Base-by-base conservation (phyloP, 768 basidiomycete genomes). In the Mycena albidolilacea region DNA sequence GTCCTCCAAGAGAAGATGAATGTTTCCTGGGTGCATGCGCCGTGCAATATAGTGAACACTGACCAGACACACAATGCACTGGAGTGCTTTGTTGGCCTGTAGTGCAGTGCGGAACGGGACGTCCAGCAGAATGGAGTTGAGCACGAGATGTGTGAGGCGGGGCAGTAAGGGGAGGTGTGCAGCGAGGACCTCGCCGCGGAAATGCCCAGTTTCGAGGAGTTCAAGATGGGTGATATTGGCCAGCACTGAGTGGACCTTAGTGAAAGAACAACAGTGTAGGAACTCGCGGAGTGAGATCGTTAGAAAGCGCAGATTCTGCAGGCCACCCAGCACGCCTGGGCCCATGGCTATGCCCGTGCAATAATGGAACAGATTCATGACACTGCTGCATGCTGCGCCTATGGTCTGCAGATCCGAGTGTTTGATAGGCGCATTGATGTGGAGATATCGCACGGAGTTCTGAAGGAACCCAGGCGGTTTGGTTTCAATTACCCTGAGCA, bases 191-290 rank as follows among this genome's bases (percentile, higher is more conserved):
- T n/a, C 6, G 58, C 37, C 17, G 37, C 19, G n/a, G 39, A 14
- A 30, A 41, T 61, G 2, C 17, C 46, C 14, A n/a, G 41, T 3
- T 21, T 44, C 21, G 17, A 43, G 41, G 6, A 61, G 41, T 44
- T 61, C 41, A 30, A 61, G 60, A 41, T 61, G 60, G 2, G 60
- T 61, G 41, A 61, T 39, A 21, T 61, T 39, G 7, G n/a, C 38
- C 5, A 61, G 39, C 14, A 61, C 2, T 3, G 60, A 12, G 7
- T 19, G 38, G 21, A 39, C 23, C 39, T 15, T 23, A 8, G 15
- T 15, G 21, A 61, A 17, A 14, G 10, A 43, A 21, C 41, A 19
- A 19, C 14, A 15, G 19, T 41, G 43, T 15, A 44, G 43, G 43
- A 44, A 44, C 43, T 15, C 5, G 43, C 14, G 43, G 11, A 44